Base-by-base conservation (phyloP, 495 filamentous ascomycete species). In the Cercophora samala region DNA sequence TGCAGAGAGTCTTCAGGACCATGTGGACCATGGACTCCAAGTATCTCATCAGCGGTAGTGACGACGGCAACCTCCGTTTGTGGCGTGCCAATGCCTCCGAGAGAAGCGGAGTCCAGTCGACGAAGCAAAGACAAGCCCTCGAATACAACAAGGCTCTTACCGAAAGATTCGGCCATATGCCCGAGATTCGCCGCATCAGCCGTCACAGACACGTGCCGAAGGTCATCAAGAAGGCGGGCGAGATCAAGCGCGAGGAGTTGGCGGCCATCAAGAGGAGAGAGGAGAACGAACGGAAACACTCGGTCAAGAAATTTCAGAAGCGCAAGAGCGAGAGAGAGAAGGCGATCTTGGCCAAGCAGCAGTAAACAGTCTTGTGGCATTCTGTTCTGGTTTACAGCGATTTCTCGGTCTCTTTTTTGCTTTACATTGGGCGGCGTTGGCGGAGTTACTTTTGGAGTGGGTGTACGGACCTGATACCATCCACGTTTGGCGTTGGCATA, bases 211-310 rank as follows among this genome's bases (percentile, higher is more conserved):
- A 97, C 79, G 77, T 97, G 69, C 96, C 96, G 23, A 93, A 93
- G 85, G 85, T 89, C 70, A 88, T 99, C 67, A 99, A 97, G 91
- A 98, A 97, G 86, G 95, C 96, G 13, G 89, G 86, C 60, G 94
- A 97, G 80, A 99, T 99, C 75, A 99, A 99, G 86, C 81, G 81
- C 66, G 93, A 96, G 72, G 96, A 98, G 80, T 79, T 97, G 65
- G 84, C 83, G 74, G 86, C 90, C 37, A 90, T 97, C 68, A 97
- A 95, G 86, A 84, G 92, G 76, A 90, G 87, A 73, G 89, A 93
- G 73, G 96, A 99, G 81, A 99, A 98, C 76, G 89, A 95, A 81
- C 84, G 96, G 73, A 95, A 90, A 79, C 93, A 98, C 79, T 89
- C 86, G 52, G 90, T 86, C 82, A 95, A 94, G 83, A 81, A 87